Percentiles rank a stretch among this genome's conserved stretches.
Evolutionary conservation across 78 protist species (phyloP).

Genomic region (Planoprotostelium fungivorum): DNA sequence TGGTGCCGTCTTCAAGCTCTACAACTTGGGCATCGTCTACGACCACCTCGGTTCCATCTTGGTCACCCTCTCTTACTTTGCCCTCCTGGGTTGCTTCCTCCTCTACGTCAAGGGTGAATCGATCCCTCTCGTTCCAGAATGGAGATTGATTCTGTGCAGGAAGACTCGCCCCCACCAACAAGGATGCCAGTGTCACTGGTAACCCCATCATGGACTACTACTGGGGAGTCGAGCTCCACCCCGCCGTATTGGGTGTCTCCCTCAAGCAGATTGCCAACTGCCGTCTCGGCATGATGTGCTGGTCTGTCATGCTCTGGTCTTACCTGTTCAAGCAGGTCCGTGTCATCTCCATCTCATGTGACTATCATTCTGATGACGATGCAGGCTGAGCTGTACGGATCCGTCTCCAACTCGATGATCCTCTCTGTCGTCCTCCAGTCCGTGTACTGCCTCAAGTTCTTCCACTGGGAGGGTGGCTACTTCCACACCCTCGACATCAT

Average conservation of each 20-base stretch:
- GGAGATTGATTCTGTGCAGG: not conserved
- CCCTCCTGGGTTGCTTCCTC: not conserved
- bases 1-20: not conserved
- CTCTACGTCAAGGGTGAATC: constrained; percentile 3
- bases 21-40: constrained; percentile 5
- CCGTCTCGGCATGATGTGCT: constrained; percentile 13
- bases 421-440: constrained; percentile 25
- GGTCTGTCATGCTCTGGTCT: constrained; percentile 5
- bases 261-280: constrained; percentile 19
- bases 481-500: constrained; percentile 33
- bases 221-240: constrained; percentile 80
- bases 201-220: constrained; percentile 63
- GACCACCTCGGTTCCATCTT: constrained; percentile 16
- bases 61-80: not conserved
- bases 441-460: constrained; percentile 38
- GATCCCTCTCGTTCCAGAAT: not conserved
- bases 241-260: constrained; percentile 46
- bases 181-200: constrained; percentile 18
- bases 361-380: constrained; percentile 10
- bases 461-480: constrained; percentile 58
- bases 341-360: not conserved
- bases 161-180: not conserved
- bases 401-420: constrained; percentile 43
- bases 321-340: constrained; percentile 6
- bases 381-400: constrained; percentile 36